Percentiles rank a stretch among this genome's conserved stretches.
These are phyloP conservation scores for Yamadazyma scolyti DNA, from an alignment of 805 yeast genomes.

Conservation along the genomic window DNA sequence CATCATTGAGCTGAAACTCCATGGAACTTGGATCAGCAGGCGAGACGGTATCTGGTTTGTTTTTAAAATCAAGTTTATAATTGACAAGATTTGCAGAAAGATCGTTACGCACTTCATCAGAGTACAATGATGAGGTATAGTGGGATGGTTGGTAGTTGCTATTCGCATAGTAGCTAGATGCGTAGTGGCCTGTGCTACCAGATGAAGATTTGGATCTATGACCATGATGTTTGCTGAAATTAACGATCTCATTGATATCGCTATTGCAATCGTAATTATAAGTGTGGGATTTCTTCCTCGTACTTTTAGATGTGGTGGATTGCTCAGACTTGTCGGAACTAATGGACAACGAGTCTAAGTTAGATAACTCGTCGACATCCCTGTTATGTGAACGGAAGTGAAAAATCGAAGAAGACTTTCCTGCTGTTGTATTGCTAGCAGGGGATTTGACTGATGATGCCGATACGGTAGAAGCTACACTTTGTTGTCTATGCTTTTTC, in stretches of 20 bases:
- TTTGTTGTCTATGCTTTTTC: constrained; percentile 3
- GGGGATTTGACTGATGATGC: constrained; percentile 1
- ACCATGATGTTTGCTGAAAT: constrained; percentile 9
- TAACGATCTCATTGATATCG: constrained; percentile 15
- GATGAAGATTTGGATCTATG: constrained; percentile 1
- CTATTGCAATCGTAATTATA: constrained; percentile 11
- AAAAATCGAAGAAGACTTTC: no score
- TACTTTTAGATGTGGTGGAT: background rate
- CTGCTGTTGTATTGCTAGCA: background rate
- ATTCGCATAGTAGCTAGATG: background rate
- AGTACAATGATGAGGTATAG: background rate
- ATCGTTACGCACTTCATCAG: background rate
- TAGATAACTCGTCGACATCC: constrained; percentile 11
- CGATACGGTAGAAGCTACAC: constrained; percentile 1
- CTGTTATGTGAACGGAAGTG: no score
- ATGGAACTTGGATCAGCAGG: constrained; percentile 1
- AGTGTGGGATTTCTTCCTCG: constrained; percentile 6
- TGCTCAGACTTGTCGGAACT: constrained; percentile 3
- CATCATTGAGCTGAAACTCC: constrained; percentile 8
- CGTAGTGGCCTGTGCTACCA: background rate
- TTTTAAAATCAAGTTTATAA: constrained; percentile 3
- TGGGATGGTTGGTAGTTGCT: background rate
- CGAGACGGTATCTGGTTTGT: background rate
- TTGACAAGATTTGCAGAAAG: constrained; percentile 1
- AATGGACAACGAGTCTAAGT: constrained; percentile 9